These are phyloP conservation scores for Cyphellophora attinorum DNA, from an alignment of 2,329 filamentous ascomycete genomes.

Conservation along the genomic window DNA sequence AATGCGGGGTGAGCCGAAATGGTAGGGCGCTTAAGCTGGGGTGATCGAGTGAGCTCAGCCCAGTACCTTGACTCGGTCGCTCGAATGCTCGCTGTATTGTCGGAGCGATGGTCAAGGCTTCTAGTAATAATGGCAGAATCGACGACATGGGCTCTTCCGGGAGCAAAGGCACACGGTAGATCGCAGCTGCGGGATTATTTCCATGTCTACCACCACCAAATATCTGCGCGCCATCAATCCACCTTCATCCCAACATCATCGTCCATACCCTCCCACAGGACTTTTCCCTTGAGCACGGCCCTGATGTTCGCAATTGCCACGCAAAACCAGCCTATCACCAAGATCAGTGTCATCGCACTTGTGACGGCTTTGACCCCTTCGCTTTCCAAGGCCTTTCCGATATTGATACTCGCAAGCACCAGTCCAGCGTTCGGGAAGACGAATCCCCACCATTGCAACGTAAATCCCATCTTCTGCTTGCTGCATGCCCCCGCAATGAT, in stretches of 20 bases:
- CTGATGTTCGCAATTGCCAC: conserved; percentile 39
- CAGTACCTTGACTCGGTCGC: no score
- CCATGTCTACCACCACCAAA: no score
- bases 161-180: no score
- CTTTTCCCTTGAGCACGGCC: conserved; percentile 41
- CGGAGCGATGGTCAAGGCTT: no score
- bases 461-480: conserved; percentile 35
- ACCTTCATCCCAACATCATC: conserved; percentile 34
- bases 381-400: conserved; percentile 44
- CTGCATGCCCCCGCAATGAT: conserved; percentile 4
- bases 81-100: no score
- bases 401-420: conserved; percentile 47
- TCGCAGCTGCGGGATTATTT: no score
- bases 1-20: no score
- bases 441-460: conserved; percentile 52
- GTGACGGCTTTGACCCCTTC: conserved; percentile 41
- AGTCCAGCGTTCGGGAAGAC: conserved; percentile 58
- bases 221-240: no score
- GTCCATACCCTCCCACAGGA: conserved; percentile 51
- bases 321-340: conserved; percentile 48
- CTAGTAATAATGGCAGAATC: no score
- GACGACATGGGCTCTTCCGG: no score
- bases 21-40: no score
- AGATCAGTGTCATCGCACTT: conserved; percentile 45
- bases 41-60: no score